Base-by-base conservation (phyloP, 192 early-diverging fungal species). In the Funneliformis mosseae region DNA sequence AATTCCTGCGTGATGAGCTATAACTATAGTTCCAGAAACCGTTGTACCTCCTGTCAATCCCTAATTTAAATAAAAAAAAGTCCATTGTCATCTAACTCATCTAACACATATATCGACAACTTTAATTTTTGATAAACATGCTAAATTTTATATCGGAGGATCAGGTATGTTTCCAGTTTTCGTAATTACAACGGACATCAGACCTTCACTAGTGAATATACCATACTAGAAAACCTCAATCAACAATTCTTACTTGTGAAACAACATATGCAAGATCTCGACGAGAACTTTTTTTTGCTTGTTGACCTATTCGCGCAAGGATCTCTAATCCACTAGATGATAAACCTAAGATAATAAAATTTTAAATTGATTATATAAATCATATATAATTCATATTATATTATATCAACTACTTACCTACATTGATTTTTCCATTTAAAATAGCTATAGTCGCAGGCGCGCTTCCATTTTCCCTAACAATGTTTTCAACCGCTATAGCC, bases 401-500 rank as follows among this genome's bases (percentile, higher is more conserved):
- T 27, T 23, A 8, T 28, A 39, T 71, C n/a, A n/a, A 33, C 3
- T 9, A 78, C 74, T 45, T 80, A 86, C 91, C 96, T 23, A 99
- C 91, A 70, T 94, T 88, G 68, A 98, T 89, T 42, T 89, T 86
- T 12, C 97, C 97, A 60, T 97, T 90, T 18, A 98, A 81, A 27
- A 99, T 85, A 48, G 96, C 97, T 80, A 99, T 93, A 1, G 96
- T 96, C 1, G 97, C 97, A 0, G 97, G 96, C 2, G 88, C 86
- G 41, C 92, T 91, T 0, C 95, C 96, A 69, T 94, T 80, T 12
- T 88, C 80, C 2, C 88, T 85, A 5, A 99, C 89, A 55, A 94
- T 90, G 33, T 84, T 79, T 82, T 99, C 97, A 55, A 99, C 93
- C 27, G 83, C 86, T 27, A 89, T 85, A 2, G 97, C 97, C 0